Evolutionary conservation across 1,284 basidiomycete species (phyloP), one percentile per base, ranked within the genome.

Genomic region (Fomes fomentarius): DNA sequence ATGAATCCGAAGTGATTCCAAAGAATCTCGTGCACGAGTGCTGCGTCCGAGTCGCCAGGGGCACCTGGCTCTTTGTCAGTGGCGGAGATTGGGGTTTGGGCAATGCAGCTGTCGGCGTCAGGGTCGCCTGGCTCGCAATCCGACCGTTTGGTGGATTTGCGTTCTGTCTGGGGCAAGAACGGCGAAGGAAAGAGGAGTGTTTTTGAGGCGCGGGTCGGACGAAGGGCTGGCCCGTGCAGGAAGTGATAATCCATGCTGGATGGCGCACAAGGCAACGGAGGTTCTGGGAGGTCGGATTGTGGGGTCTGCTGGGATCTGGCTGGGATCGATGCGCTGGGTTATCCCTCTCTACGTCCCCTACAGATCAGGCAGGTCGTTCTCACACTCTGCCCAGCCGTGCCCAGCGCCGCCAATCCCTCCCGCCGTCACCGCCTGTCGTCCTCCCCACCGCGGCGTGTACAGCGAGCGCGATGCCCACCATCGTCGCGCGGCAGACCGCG

Each of bases 1-100:
- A 58, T 54, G 56, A 61, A 58, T 44, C 60, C 60, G 54, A 61
- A 61, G 54, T 54, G 56, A 50, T 54, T 30, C 52, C 52, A 52
- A 24, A 61, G 60, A 42, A 61, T 61, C 26, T 52, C 49, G 35
- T 54, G 51, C 31, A 49, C 56, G 26, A 50, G 42, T 15, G 39
- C 42, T 17, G 24, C 37, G 30, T 47, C 50, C 17, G 45, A 24
- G 50, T 60, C 42, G 17, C 47, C 30, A 45, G 54, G 50, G 37
- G 42, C 22, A 26, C 10, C 19, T n/a, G 45, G 2, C 31, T 34
- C 21, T 28, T 21, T 26, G 26, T 25, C 46, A 30, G 30, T 38
- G 35, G 39, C 38, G 37, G 28, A 37, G 17, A 24, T 6, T 37
- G 10, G 28, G 25, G 26, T 39, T 34, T 41, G 15, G 33, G 42